A percentile compares a stretch with the other conserved stretches of the same genome.
Conservation (phyloP, 164 flowering plant genomes). For the Magnolia officinalis region DNA sequence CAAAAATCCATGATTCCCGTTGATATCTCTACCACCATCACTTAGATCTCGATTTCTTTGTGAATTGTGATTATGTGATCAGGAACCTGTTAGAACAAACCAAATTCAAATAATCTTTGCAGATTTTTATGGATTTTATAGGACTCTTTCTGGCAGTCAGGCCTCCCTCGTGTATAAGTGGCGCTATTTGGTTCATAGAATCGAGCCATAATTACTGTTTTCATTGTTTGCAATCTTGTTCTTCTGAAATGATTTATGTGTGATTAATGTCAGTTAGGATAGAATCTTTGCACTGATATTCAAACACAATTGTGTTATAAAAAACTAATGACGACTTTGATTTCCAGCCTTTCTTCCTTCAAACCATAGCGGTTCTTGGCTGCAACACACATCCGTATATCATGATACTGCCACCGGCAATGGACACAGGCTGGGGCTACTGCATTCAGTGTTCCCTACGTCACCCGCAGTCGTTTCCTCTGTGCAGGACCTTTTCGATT, state of each 20-base stretch:
- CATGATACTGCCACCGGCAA: slow-evolving; percentile 6
- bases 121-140: too few relatives aligned
- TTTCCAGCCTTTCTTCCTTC: slow-evolving; percentile 11
- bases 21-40: too few relatives aligned
- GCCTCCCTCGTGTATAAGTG: background rate
- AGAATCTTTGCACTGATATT: background rate
- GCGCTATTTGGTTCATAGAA: background rate
- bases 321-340: background rate
- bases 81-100: too few relatives aligned
- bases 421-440: slow-evolving; percentile 22
- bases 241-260: background rate
- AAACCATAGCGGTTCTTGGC: slow-evolving; percentile 43
- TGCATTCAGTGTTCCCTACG: slow-evolving; percentile 43
- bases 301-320: background rate
- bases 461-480: slow-evolving; percentile 67
- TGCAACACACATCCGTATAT: slow-evolving; percentile 36
- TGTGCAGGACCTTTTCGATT: slow-evolving; percentile 69
- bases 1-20: too few relatives aligned
- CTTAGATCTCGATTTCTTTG: too few relatives aligned
- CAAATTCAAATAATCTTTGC: too few relatives aligned
- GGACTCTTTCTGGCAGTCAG: background rate
- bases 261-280: background rate
- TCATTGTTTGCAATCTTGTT: background rate
- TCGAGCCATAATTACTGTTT: background rate
- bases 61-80: too few relatives aligned